A percentile compares a stretch with the other conserved stretches of the same genome.
These are phyloP conservation scores for Escovopsis sp. DNA, from an alignment of 2,329 filamentous ascomycete genomes.

Conservation along the genomic window DNA sequence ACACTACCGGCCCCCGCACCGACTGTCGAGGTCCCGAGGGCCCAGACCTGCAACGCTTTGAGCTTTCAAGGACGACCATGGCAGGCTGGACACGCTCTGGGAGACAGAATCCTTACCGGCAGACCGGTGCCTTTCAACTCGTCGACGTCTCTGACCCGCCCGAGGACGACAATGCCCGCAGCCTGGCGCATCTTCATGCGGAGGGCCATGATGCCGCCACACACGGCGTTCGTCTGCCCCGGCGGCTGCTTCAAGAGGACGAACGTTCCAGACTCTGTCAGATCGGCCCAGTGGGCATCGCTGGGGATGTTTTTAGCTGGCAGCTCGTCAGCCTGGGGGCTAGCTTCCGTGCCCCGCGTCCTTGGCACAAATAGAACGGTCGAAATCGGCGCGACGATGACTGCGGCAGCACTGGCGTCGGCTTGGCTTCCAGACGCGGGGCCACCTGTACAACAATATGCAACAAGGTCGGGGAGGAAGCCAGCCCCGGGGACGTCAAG, in stretches of 20 bases:
- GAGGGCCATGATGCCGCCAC: conserved; percentile 64
- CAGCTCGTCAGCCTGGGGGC: not conserved
- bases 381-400: conserved; percentile 38
- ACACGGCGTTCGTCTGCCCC: conserved; percentile 52
- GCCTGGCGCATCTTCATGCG: conserved; percentile 50
- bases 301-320: conserved; percentile 35
- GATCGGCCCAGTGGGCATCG: conserved; percentile 54
- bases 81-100: not conserved
- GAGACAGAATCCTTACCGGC: conserved; percentile 30
- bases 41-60: conserved; percentile 33
- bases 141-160: conserved; percentile 50
- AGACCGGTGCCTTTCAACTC: conserved; percentile 42
- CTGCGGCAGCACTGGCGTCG: conserved; percentile 10
- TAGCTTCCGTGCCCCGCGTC: conserved; percentile 15
- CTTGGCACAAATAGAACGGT: conserved; percentile 51
- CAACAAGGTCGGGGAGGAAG: conserved; percentile 43
- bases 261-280: conserved; percentile 43
- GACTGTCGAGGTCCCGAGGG: conserved; percentile 40
- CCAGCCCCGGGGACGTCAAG: conserved; percentile 52
- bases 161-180: conserved; percentile 50
- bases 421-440: conserved; percentile 10
- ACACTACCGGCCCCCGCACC: conserved; percentile 41
- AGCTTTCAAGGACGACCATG: conserved; percentile 1
- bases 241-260: conserved; percentile 52
- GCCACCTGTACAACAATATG: conserved; percentile 7